A percentile compares a stretch with the other conserved stretches of the same genome.
Conservation (phyloP, 2,329 filamentous ascomycete species). For the Monosporascus sp. region DNA sequence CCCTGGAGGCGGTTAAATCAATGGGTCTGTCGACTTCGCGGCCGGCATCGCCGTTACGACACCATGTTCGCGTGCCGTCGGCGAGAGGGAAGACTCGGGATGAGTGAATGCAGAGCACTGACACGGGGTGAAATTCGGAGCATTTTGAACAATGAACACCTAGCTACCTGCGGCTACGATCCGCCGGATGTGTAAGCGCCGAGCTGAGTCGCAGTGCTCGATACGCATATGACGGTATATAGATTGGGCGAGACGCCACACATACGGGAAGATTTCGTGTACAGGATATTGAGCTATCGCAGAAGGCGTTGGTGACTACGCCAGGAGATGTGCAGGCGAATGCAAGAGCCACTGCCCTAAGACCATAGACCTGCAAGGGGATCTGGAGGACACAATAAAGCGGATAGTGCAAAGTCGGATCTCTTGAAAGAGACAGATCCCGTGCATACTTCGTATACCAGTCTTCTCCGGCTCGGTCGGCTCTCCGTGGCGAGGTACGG, state of each 20-base stretch:
- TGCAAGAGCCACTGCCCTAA: neutral
- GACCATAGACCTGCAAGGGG: too few species aligned
- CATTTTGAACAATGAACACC: neutral
- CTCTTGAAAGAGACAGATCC: neutral
- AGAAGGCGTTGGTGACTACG: neutral
- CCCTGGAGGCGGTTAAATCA: slow-evolving; percentile 20
- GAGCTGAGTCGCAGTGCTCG: neutral
- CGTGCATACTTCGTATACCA: neutral
- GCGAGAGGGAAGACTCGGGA: slow-evolving; percentile 24
- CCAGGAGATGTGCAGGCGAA: neutral
- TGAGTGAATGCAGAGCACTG: slow-evolving; percentile 13
- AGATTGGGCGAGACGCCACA: neutral
- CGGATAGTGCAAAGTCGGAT: neutral
- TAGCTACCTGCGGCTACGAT: too few species aligned
- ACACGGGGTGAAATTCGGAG: neutral
- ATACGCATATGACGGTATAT: neutral
- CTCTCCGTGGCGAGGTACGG: neutral
- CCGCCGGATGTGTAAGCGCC: neutral
- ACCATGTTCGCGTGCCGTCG: slow-evolving; percentile 21
- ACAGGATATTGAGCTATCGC: slow-evolving; percentile 3
- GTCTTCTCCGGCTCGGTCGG: neutral
- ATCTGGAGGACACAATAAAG: too few species aligned
- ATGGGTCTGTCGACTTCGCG: slow-evolving; percentile 28
- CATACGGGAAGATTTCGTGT: neutral
- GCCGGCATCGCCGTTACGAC: slow-evolving; percentile 25